Evolutionary conservation across 169 alveolate species (phyloP).

Genomic region (Plasmodium fragile): DNA sequence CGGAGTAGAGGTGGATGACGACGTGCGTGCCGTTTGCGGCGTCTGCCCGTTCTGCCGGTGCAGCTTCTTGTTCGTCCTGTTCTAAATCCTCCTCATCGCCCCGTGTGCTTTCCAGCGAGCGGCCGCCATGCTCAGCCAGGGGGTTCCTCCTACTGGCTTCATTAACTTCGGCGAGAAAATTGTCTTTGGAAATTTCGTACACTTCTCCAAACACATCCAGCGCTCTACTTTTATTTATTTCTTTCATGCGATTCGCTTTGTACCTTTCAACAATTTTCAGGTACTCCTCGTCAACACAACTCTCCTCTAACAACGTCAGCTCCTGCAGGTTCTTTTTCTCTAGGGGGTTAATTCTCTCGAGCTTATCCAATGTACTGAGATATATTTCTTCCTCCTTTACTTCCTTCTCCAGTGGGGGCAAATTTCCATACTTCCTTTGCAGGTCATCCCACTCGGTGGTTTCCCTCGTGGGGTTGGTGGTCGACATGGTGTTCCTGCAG

Average conservation of each 20-base stretch:
- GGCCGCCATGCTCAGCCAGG: not conserved
- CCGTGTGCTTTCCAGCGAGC: not conserved
- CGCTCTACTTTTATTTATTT: conserved; percentile 66
- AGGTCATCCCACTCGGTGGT: conserved; percentile 94
- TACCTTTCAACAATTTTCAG: conserved; percentile 47
- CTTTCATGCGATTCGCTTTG: conserved; percentile 32
- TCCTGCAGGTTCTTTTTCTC: conserved; percentile 75
- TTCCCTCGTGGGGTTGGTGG: conserved; percentile 90
- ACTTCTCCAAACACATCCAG: conserved; percentile 75
- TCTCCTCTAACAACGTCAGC: conserved; percentile 44
- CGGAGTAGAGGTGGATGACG: conserved; percentile 81
- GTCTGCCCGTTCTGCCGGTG: not conserved
- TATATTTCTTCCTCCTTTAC: conserved; percentile 88
- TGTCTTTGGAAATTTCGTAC: conserved; percentile 76
- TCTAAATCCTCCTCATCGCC: conserved; percentile 47
- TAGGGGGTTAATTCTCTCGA: conserved; percentile 49
- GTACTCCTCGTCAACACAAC: conserved; percentile 73
- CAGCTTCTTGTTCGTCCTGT: not conserved
- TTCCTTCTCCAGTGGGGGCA: conserved; percentile 85
- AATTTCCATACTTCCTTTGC: conserved; percentile 91
- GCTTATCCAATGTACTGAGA: conserved; percentile 64
- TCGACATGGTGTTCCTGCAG: conserved; percentile 85
- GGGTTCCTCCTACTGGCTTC: conserved; percentile 78
- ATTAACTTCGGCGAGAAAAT: conserved; percentile 76
- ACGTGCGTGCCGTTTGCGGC: conserved; percentile 78